phyloP scores from a whole-genome alignment of 2,329 filamentous ascomycete genomes.

The Claviceps citrina region DNA sequence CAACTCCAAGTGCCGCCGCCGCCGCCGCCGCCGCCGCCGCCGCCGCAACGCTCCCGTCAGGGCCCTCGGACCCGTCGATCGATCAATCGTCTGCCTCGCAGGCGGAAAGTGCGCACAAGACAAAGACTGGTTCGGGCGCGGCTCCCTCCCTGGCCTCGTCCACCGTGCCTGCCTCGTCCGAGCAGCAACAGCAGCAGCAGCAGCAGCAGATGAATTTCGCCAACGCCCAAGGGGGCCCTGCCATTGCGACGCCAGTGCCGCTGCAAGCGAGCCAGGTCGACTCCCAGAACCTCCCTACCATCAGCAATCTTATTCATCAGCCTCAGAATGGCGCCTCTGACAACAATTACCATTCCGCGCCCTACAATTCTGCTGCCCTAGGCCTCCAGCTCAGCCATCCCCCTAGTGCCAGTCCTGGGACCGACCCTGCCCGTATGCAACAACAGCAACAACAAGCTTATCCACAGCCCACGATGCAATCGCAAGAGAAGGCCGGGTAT shows the following conservation, averaged over 20 bases:
- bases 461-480: constrained; percentile 16
- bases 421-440: constrained; percentile 20
- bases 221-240: constrained; percentile 13
- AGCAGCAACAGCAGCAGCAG: constrained; percentile 11
- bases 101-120: constrained; percentile 4
- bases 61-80: constrained; percentile 29
- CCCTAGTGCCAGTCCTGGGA: constrained; percentile 23
- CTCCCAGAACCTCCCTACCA: constrained; percentile 60
- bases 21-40: not conserved
- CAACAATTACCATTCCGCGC: constrained; percentile 12
- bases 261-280: constrained; percentile 24
- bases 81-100: constrained; percentile 12
- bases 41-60: constrained; percentile 26
- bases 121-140: constrained; percentile 7
- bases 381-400: constrained; percentile 11
- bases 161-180: constrained; percentile 7
- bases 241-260: constrained; percentile 14
- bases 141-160: constrained; percentile 6
- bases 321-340: constrained; percentile 27
- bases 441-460: constrained; percentile 22
- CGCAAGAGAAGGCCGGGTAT: constrained; percentile 7
- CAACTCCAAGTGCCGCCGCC: not conserved
- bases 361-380: constrained; percentile 15
- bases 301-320: constrained; percentile 66
- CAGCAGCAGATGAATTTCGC: constrained; percentile 12